Percentiles rank a stretch among this genome's conserved stretches.
Conservation (phyloP, 768 basidiomycete species). For the Galerina marginata region DNA sequence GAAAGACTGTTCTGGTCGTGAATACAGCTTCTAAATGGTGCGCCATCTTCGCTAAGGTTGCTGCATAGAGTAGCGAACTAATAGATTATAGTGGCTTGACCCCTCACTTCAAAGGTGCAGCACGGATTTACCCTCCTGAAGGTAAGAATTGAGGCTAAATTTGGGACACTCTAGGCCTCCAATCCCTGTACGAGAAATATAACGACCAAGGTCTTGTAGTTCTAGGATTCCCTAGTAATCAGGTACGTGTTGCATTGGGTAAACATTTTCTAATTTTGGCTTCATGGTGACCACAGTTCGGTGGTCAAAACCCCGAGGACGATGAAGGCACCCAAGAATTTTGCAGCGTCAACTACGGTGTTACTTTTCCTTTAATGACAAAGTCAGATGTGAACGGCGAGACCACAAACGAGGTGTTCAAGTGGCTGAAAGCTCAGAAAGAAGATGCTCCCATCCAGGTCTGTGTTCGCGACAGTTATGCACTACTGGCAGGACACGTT, state of each 20-base stretch:
- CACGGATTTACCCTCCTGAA: background rate
- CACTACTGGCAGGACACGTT: background rate
- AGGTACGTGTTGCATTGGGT: slow-evolving; percentile 43
- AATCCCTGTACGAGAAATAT: slow-evolving; percentile 82
- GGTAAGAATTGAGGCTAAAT: background rate
- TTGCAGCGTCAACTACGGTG: slow-evolving; percentile 84
- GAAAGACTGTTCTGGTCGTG: slow-evolving; percentile 79
- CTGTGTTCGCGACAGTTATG: slow-evolving; percentile 17
- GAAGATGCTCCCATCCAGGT: slow-evolving; percentile 80
- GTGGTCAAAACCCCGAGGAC: slow-evolving; percentile 82
- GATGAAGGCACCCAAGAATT: slow-evolving; percentile 76
- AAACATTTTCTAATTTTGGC: background rate
- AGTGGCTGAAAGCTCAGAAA: slow-evolving; percentile 85
- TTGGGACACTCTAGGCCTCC: slow-evolving; percentile 58
- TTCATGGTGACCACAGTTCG: slow-evolving; percentile 59
- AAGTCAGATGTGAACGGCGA: slow-evolving; percentile 95
- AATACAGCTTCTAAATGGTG: slow-evolving; percentile 82
- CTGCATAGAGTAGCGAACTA: background rate
- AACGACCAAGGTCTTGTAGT: slow-evolving; percentile 77
- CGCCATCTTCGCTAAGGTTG: slow-evolving; percentile 17
- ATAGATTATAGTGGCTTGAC: slow-evolving; percentile 70
- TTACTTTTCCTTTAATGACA: slow-evolving; percentile 89
- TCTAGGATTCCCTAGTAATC: slow-evolving; percentile 93
- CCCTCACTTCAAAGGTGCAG: slow-evolving; percentile 74
- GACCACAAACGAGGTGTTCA: slow-evolving; percentile 80